Percentiles rank a stretch among this genome's conserved stretches.
Evolutionary conservation across 169 alveolate genomes (phyloP).

Genomic region (Theileria equi): DNA sequence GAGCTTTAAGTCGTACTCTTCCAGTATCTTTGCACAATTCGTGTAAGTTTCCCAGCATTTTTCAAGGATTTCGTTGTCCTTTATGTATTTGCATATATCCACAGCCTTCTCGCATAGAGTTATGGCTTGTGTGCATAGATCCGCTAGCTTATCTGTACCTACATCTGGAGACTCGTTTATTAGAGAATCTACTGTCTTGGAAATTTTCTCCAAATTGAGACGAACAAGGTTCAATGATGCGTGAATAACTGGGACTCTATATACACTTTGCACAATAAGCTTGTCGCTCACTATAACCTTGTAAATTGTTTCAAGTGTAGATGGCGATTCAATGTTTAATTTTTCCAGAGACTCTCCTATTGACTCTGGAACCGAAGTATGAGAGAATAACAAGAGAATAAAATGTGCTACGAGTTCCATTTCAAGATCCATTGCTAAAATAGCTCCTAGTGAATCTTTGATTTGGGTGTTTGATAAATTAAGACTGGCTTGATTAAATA

Average conservation of each 20-base stretch:
- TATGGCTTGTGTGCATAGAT: not conserved
- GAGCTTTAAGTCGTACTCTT: conserved; percentile 1
- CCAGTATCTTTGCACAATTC: conserved; percentile 24
- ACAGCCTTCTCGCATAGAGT: conserved; percentile 20
- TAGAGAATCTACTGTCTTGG: not conserved
- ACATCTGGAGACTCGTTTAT: not conserved
- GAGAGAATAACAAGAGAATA: too few species aligned
- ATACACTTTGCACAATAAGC: not conserved
- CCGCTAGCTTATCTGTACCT: not conserved
- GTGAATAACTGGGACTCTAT: not conserved
- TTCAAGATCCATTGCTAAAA: too few species aligned
- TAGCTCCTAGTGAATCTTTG: too few species aligned
- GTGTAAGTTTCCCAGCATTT: conserved; percentile 27
- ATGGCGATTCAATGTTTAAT: too few species aligned
- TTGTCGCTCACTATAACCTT: not conserved
- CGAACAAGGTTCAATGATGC: conserved; percentile 14
- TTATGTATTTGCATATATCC: not conserved
- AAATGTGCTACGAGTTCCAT: too few species aligned
- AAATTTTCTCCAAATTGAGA: not conserved
- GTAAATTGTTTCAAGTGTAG: conserved; percentile 2
- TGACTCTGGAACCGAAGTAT: too few species aligned
- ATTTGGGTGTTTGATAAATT: too few species aligned
- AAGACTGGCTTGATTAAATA: too few species aligned
- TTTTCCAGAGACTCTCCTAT: too few species aligned
- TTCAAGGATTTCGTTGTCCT: not conserved